Percentiles rank a stretch among this genome's conserved stretches.
Evolutionary conservation across 805 yeast species (phyloP).

Genomic region (Starmerella sirachaensis): DNA sequence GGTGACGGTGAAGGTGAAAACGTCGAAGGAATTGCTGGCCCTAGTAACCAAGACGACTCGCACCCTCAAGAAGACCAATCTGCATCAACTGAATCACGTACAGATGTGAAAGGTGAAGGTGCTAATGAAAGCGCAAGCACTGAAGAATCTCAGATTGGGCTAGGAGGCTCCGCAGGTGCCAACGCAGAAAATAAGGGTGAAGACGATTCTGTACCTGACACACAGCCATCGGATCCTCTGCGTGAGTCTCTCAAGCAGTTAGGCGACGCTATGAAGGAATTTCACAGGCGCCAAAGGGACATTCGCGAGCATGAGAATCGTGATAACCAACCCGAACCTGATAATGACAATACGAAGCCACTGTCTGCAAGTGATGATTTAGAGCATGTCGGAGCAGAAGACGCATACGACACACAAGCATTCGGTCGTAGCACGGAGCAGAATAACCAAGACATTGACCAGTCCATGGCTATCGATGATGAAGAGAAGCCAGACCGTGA

Average conservation of each 20-base stretch:
- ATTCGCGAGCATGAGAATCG: conserved; percentile 52
- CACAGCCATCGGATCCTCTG: conserved; percentile 18
- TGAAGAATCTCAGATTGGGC: conserved; percentile 33
- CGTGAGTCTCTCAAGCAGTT: conserved; percentile 64
- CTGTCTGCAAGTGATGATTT: conserved; percentile 39
- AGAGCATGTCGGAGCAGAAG: conserved; percentile 42
- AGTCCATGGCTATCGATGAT: conserved; percentile 30
- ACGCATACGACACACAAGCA: conserved; percentile 78
- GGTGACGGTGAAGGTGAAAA: conserved; percentile 27
- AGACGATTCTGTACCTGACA: conserved; percentile 38
- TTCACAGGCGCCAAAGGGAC: conserved; percentile 80
- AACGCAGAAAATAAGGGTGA: conserved; percentile 44
- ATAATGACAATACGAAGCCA: conserved; percentile 30
- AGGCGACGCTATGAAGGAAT: conserved; percentile 86
- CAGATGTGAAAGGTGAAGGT: conserved; percentile 41
- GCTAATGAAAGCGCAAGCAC: conserved; percentile 40
- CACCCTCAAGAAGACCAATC: conserved; percentile 26
- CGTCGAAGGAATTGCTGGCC: conserved; percentile 47
- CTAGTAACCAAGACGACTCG: conserved; percentile 53
- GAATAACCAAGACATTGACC: conserved; percentile 62
- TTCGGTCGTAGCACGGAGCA: conserved; percentile 80
- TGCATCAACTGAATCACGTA: conserved; percentile 25
- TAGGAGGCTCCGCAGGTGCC: conserved; percentile 44
- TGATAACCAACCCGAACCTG: conserved; percentile 23
- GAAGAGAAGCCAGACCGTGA: conserved; percentile 24